Base-by-base conservation (phyloP, 106 monocot genomes). In the Phalaenopsis aphrodite region DNA sequence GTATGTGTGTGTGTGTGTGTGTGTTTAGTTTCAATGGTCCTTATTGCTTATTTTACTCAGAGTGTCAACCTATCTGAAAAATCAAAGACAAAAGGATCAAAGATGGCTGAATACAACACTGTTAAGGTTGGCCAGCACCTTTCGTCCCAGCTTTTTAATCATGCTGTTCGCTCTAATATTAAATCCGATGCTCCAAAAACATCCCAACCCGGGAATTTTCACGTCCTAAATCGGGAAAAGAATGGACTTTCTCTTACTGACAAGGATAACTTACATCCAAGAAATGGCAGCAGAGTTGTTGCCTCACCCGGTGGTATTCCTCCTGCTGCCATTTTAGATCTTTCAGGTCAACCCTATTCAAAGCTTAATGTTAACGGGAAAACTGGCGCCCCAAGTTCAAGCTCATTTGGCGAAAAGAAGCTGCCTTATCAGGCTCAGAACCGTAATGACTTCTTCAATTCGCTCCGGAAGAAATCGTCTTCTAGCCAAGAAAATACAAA, bases 391-490 rank as follows among this genome's bases (percentile, higher is more conserved):
- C 41, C 76, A 15, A 45, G 52, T 23, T 78, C 47, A 65, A 79
- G 39, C 36, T 41, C 83, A 1, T 72, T 37, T 75, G 82, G 79
- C 30, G 91, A 92, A 42, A 92, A 86, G 81, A 89, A 82, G 9
- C 73, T 12, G 14, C 52, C 81, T 66, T 81, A 73, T 42, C 85
- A 81, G 64, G 78, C 83, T 66, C 92, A 89, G 82, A 85, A 88
- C 55, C 84, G 88, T 16, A 88, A 86, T 76, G 85, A 88, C 38
- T 93, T 93, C 81, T 93, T 93, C 72, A 93, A 90, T 81, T 82
- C 86, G 11, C 80, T 93, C 14, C 75, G 93, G 19, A 87, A 85
- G 77, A 84, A 84, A 69, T 42, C 82, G 12, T 74, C 86, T 39
- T 37, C 75, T 5, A 81, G 75, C 46, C 57, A 75, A 24, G 23